phyloP scores from a whole-genome alignment of 108 stramenopile species.

The Skeletonema tropicum region DNA sequence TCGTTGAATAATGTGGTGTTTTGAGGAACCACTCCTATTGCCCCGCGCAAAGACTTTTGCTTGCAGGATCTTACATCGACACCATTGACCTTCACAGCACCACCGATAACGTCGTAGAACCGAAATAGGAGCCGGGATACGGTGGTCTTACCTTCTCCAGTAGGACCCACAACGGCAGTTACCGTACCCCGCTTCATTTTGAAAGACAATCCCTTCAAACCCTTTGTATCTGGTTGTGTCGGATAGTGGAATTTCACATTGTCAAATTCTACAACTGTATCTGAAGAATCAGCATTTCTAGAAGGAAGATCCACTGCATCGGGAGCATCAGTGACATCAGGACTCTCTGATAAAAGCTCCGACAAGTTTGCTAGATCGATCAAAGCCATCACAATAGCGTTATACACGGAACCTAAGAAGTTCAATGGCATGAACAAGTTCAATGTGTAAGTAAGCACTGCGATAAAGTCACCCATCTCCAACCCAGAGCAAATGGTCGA shows the following conservation, averaged over 20 bases:
- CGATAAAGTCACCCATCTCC: constrained; percentile 94
- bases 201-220: constrained; percentile 89
- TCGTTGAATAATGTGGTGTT: constrained; percentile 93
- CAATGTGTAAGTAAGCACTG: constrained; percentile 90
- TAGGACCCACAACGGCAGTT: constrained; percentile 95
- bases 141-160: constrained; percentile 95
- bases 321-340: constrained; percentile 86
- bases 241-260: constrained; percentile 95
- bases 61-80: constrained; percentile 85
- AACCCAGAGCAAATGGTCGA: constrained; percentile 74
- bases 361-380: constrained; percentile 92
- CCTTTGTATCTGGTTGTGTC: constrained; percentile 75
- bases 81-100: constrained; percentile 93
- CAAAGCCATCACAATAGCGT: constrained; percentile 88
- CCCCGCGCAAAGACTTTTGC: constrained; percentile 78
- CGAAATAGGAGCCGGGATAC: constrained; percentile 89
- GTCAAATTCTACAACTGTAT: constrained; percentile 91
- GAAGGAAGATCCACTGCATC: constrained; percentile 68
- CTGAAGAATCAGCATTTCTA: constrained; percentile 59
- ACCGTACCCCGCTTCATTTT: constrained; percentile 92
- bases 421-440: constrained; percentile 94
- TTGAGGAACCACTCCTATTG: constrained; percentile 97
- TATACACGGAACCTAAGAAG: constrained; percentile 93
- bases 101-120: constrained; percentile 90
- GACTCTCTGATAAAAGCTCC: constrained; percentile 89